Evolutionary conservation across 1,139 yeast genomes (phyloP).

Genomic region (Scheffersomyces illinoinensis): DNA sequence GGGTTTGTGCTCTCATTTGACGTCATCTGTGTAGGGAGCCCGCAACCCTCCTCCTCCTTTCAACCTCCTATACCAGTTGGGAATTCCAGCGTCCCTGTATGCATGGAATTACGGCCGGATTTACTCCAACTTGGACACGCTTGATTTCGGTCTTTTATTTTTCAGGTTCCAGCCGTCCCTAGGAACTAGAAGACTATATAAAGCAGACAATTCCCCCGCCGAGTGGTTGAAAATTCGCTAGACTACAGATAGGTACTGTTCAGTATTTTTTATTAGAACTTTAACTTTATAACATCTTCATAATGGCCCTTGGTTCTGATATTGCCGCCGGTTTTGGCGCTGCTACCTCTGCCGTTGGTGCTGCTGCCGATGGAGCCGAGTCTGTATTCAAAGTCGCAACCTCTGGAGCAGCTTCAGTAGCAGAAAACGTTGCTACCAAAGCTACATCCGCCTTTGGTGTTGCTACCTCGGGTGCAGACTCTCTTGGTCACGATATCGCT

Average conservation of each 20-base stretch:
- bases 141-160: background rate
- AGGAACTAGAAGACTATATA: background rate
- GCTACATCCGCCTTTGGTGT: slow-evolving; percentile 12
- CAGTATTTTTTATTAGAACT: background rate
- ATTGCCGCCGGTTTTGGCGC: slow-evolving; percentile 2
- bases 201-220: background rate
- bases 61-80: background rate
- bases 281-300: background rate
- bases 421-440: slow-evolving; percentile 11
- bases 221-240: background rate
- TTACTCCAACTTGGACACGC: background rate
- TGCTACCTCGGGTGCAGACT: slow-evolving; percentile 1
- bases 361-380: slow-evolving; percentile 9
- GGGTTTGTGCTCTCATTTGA: background rate
- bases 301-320: slow-evolving; percentile 4
- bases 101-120: background rate
- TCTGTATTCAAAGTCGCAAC: slow-evolving; percentile 10
- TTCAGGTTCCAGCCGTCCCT: background rate
- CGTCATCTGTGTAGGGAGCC: background rate
- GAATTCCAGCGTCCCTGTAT: background rate
- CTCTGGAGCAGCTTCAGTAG: slow-evolving; percentile 11
- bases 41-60: background rate
- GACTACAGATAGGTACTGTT: background rate
- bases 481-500: background rate
- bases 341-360: slow-evolving; percentile 9